phyloP scores from a whole-genome alignment of 1,284 basidiomycete genomes.

The Inonotus hispidus region DNA sequence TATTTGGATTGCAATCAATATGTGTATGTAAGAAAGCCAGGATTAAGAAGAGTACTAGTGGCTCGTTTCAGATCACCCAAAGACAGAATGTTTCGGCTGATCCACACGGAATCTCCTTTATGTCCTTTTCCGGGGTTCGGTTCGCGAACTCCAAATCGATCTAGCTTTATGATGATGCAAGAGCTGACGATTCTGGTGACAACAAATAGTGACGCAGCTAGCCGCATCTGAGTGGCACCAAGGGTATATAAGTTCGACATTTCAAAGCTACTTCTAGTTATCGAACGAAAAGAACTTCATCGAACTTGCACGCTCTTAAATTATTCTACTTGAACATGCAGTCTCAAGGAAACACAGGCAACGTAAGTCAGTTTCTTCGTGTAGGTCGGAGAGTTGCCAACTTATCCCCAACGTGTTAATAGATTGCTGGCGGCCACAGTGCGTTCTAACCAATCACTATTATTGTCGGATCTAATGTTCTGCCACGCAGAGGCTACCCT shows the following conservation, averaged over 20 bases:
- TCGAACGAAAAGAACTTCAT: neutral
- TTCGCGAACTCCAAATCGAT: neutral
- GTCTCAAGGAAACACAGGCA: conserved; percentile 2
- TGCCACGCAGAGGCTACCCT: conserved; percentile 20
- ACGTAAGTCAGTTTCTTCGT: neutral
- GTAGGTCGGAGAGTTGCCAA: too few relatives aligned
- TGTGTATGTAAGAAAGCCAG: too few relatives aligned
- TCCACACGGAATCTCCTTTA: neutral
- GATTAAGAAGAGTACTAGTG: too few relatives aligned
- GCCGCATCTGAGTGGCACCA: neutral
- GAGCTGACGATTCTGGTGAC: conserved; percentile 4
- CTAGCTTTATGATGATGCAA: conserved; percentile 6
- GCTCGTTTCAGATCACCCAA: neutral
- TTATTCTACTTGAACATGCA: neutral
- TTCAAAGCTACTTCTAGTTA: neutral
- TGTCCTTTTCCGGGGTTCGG: neutral
- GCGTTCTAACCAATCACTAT: too few relatives aligned
- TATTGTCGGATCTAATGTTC: too few relatives aligned
- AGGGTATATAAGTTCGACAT: neutral
- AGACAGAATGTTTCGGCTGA: too few relatives aligned
- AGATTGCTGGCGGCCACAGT: conserved; percentile 18
- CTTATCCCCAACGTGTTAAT: neutral
- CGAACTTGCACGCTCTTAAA: neutral
- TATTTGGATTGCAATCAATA: too few relatives aligned
- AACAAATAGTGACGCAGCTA: neutral